phyloP scores from a whole-genome alignment of 306 rosid species.

The Pachyrhizus erosus region DNA sequence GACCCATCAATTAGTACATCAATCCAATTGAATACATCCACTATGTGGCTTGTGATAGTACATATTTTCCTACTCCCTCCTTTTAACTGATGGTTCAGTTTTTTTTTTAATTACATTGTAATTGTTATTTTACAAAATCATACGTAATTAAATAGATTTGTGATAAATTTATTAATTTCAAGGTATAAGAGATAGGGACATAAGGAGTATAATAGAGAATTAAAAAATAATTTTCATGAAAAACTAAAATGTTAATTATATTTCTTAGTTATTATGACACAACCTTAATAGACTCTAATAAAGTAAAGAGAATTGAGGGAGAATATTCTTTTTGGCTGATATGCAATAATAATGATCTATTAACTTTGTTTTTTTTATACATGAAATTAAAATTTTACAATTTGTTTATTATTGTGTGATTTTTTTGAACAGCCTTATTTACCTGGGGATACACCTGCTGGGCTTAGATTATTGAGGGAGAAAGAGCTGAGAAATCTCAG shows the following conservation, averaged over 20 bases:
- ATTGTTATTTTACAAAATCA: background rate
- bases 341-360: background rate
- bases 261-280: background rate
- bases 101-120: background rate
- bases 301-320: background rate
- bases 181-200: background rate
- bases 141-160: background rate
- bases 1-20: conserved; percentile 24
- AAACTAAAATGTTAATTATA: background rate
- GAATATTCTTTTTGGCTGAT: background rate
- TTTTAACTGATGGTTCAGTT: background rate
- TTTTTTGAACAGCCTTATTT: conserved; percentile 79
- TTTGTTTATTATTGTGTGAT: background rate
- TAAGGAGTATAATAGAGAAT: background rate
- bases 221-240: background rate
- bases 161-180: background rate
- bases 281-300: background rate
- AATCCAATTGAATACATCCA: conserved; percentile 7
- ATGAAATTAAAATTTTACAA: background rate
- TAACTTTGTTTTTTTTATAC: background rate
- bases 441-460: conserved; percentile 85
- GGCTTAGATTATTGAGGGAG: conserved; percentile 73
- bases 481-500: conserved; percentile 66
- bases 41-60: background rate
- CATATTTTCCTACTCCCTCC: background rate